phyloP scores from a whole-genome alignment of 1,284 basidiomycete species.

The Pisolithus thermaeus region DNA sequence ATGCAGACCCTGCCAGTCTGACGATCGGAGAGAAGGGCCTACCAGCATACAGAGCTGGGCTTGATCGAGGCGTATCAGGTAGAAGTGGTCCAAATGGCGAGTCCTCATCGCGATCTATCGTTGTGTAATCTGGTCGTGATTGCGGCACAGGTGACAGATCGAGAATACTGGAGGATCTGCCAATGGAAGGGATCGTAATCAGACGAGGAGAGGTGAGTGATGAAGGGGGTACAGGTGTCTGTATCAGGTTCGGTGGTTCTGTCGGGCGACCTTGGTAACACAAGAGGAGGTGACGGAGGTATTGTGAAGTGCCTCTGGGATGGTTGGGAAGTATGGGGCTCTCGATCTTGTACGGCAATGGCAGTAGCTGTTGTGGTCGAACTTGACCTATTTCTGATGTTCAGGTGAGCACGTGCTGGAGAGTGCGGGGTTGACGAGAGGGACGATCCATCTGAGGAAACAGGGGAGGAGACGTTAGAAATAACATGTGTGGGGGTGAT shows the following conservation, averaged over 20 bases:
- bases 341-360: background rate
- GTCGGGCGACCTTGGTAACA: slow-evolving; percentile 2
- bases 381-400: slow-evolving; percentile 8
- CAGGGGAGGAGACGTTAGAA: slow-evolving; percentile 36
- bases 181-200: background rate
- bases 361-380: slow-evolving; percentile 13
- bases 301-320: background rate
- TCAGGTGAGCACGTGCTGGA: background rate
- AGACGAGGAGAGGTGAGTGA: background rate
- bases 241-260: background rate
- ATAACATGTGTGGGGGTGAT: slow-evolving; percentile 46
- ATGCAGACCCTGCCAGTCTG: slow-evolving; percentile 13
- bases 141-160: slow-evolving; percentile 12
- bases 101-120: slow-evolving; percentile 14
- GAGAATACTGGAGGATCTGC: background rate
- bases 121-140: slow-evolving; percentile 7
- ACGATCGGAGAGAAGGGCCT: slow-evolving; percentile 24
- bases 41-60: slow-evolving; percentile 24
- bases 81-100: slow-evolving; percentile 27
- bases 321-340: background rate
- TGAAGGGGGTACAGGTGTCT: background rate
- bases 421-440: slow-evolving; percentile 11
- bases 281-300: slow-evolving; percentile 1
- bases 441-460: slow-evolving; percentile 30
- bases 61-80: slow-evolving; percentile 26